Evolutionary conservation across 2,329 filamentous ascomycete genomes (phyloP).

Genomic region (Pseudohalonectria lignicola): DNA sequence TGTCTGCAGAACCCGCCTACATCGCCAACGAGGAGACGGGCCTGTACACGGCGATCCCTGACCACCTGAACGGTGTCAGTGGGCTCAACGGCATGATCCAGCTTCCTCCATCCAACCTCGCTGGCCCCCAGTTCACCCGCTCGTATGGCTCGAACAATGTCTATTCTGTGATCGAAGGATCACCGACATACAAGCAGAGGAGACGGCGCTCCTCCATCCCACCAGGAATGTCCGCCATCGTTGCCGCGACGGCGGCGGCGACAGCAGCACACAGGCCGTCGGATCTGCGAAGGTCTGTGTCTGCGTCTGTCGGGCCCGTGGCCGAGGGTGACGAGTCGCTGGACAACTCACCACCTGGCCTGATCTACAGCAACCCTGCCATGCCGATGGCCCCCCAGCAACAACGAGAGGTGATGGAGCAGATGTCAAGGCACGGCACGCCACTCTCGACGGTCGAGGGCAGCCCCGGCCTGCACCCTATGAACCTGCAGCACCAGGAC

Average conservation of each 20-base stretch:
- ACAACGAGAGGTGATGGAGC: constrained; percentile 67
- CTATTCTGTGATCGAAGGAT: constrained; percentile 94
- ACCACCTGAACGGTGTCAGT: constrained; percentile 62
- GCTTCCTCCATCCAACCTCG: constrained; percentile 74
- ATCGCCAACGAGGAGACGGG: constrained; percentile 97
- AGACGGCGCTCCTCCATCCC: constrained; percentile 89
- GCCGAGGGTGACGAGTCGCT: constrained; percentile 69
- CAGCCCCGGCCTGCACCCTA: constrained; percentile 62
- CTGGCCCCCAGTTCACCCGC: constrained; percentile 68
- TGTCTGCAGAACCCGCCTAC: constrained; percentile 84
- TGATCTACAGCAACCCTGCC: constrained; percentile 60
- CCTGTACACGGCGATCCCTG: constrained; percentile 88
- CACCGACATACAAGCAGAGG: constrained; percentile 96
- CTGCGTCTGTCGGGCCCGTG: constrained; percentile 72
- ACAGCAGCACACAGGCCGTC: constrained; percentile 59
- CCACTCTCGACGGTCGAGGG: constrained; percentile 77
- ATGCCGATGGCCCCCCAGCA: constrained; percentile 55
- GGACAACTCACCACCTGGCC: constrained; percentile 67
- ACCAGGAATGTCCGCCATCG: constrained; percentile 59
- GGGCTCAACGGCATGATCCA: constrained; percentile 84
- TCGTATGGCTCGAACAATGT: constrained; percentile 66
- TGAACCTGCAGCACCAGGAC: constrained; percentile 59
- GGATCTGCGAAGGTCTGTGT: constrained; percentile 84
- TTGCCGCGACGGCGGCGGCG: constrained; percentile 46
- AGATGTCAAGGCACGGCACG: constrained; percentile 84